phyloP scores from a whole-genome alignment of 2,329 filamentous ascomycete species.

The Graphilbum ipis-grandicollis region DNA sequence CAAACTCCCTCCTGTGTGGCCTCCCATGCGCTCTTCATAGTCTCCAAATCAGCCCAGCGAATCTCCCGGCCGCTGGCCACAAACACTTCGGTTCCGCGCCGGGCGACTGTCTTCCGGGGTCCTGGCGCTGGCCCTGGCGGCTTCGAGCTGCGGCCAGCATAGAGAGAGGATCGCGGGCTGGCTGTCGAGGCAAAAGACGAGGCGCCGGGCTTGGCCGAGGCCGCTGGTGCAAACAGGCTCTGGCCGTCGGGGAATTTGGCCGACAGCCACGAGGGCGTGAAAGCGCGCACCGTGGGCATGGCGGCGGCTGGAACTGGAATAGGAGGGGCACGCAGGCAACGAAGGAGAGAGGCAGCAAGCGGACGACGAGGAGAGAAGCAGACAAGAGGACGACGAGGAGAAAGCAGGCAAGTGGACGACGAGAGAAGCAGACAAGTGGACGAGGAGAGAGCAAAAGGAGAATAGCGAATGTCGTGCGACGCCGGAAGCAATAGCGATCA shows the following conservation, averaged over 20 bases:
- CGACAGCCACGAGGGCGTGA: constrained; percentile 69
- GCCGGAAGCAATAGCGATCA: too few relatives aligned
- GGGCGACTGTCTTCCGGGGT: constrained; percentile 53
- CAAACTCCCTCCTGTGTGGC: too few relatives aligned
- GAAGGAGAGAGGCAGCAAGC: constrained; percentile 1
- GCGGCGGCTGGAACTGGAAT: constrained; percentile 10
- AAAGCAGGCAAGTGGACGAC: too few relatives aligned
- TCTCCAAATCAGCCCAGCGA: constrained; percentile 72
- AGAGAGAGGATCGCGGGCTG: constrained; percentile 2
- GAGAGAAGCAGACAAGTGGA: too few relatives aligned
- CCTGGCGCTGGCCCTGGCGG: constrained; percentile 20
- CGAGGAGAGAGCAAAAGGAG: too few relatives aligned
- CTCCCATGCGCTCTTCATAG: constrained; percentile 50
- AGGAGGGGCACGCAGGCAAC: constrained; percentile 3
- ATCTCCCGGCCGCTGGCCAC: constrained; percentile 79
- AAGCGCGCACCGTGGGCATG: constrained; percentile 78
- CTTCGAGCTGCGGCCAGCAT: constrained; percentile 22
- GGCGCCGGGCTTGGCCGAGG: constrained; percentile 14
- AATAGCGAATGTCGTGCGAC: too few relatives aligned
- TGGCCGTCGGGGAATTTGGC: constrained; percentile 60
- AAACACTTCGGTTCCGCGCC: constrained; percentile 74
- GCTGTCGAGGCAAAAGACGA: constrained; percentile 14
- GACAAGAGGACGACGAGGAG: too few relatives aligned
- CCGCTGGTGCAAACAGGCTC: constrained; percentile 48
- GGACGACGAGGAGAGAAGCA: neutral